phyloP scores from a whole-genome alignment of 2,329 filamentous ascomycete genomes.

The Bisporella sp. region DNA sequence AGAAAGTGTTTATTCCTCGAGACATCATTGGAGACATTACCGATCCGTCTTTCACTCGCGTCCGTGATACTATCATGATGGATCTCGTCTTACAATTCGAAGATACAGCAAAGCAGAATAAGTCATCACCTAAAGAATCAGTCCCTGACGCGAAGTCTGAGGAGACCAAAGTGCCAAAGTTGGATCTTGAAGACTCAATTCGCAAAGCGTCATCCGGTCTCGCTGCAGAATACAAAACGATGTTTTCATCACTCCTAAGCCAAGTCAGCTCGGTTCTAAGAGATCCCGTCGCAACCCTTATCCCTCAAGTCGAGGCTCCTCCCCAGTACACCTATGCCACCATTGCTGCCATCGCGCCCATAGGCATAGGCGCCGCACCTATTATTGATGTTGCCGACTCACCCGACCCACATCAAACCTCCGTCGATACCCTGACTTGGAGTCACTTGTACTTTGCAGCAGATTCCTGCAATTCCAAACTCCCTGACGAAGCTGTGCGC shows the following conservation, averaged over 20 bases:
- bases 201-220: conserved; percentile 9
- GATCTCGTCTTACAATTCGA: conserved; percentile 59
- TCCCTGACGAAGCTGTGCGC: conserved; percentile 44
- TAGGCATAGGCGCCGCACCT: conserved; percentile 57
- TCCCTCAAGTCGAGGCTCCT: conserved; percentile 27
- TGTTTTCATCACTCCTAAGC: conserved; percentile 39
- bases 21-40: conserved; percentile 69
- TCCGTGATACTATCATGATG: conserved; percentile 65
- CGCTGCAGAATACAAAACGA: conserved; percentile 27
- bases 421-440: conserved; percentile 52
- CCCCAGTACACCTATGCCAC: conserved; percentile 23
- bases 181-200: conserved; percentile 13
- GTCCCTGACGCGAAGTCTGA: conserved; percentile 12
- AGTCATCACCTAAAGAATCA: conserved; percentile 14
- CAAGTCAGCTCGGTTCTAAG: conserved; percentile 44
- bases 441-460: conserved; percentile 63
- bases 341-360: conserved; percentile 42
- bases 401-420: conserved; percentile 28
- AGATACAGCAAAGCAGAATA: conserved; percentile 16
- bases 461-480: conserved; percentile 51
- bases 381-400: conserved; percentile 51
- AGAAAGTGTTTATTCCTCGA: conserved; percentile 74
- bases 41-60: conserved; percentile 77
- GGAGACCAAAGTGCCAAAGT: conserved; percentile 7
- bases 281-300: conserved; percentile 33